Evolutionary conservation across 2,329 filamentous ascomycete genomes (phyloP).

Genomic region (Colletotrichum magnum): DNA sequence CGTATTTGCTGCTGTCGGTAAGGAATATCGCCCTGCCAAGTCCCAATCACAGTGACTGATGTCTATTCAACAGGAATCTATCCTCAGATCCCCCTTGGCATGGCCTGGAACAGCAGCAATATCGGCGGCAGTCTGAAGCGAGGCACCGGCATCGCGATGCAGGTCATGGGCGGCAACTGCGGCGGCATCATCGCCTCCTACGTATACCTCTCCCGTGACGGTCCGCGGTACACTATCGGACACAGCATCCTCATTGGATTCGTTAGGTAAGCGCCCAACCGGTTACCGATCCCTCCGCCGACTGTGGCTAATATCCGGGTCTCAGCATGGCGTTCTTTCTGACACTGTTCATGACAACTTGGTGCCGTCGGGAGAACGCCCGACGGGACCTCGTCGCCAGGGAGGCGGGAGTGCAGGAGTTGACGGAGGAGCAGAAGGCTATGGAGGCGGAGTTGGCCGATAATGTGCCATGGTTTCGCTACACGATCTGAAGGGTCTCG

Average conservation of each 20-base stretch:
- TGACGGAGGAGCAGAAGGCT: slow-evolving; percentile 48
- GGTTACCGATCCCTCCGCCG: slow-evolving; percentile 5
- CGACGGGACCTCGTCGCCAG: slow-evolving; percentile 45
- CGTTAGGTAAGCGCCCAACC: slow-evolving; percentile 5
- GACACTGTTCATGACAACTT: slow-evolving; percentile 50
- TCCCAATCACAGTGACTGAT: too few relatives aligned
- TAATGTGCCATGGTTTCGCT: slow-evolving; percentile 50
- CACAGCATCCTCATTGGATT: slow-evolving; percentile 60
- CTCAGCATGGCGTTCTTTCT: slow-evolving; percentile 48
- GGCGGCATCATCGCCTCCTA: slow-evolving; percentile 64
- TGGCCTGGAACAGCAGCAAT: slow-evolving; percentile 67
- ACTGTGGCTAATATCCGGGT: slow-evolving; percentile 10
- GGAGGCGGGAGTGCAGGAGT: slow-evolving; percentile 39
- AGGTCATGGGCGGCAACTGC: slow-evolving; percentile 64
- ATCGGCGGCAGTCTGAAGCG: slow-evolving; percentile 65
- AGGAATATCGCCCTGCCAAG: not conserved
- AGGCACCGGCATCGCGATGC: slow-evolving; percentile 66
- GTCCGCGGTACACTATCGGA: slow-evolving; percentile 58
- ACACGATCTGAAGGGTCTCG: slow-evolving; percentile 42
- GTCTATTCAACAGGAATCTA: slow-evolving; percentile 55
- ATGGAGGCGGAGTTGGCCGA: slow-evolving; percentile 50
- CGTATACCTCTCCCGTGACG: slow-evolving; percentile 60
- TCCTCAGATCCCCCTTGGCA: slow-evolving; percentile 62
- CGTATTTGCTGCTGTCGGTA: slow-evolving; percentile 32
- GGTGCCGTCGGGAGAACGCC: slow-evolving; percentile 49